Evolutionary conservation across 208 protist species (phyloP).

Genomic region (Polymyxa betae): DNA sequence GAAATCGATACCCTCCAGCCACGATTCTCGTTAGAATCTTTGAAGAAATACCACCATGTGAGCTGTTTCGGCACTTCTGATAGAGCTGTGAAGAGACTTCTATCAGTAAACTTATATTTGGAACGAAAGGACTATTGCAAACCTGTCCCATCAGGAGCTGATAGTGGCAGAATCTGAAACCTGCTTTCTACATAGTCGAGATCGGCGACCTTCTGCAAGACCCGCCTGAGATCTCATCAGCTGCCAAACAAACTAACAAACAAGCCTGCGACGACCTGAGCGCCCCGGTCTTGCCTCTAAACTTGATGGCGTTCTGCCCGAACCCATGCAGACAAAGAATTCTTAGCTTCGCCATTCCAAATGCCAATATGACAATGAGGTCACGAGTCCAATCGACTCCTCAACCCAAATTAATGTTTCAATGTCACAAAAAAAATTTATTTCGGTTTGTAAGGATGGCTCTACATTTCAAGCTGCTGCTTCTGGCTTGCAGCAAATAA

Average conservation of each 20-base stretch:
- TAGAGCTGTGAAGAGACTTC: neutral
- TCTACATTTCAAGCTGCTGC: neutral
- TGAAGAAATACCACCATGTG: neutral
- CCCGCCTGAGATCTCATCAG: neutral
- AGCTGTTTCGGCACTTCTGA: neutral
- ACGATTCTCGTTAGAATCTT: neutral
- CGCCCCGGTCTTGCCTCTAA: conserved; percentile 4
- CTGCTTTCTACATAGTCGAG: neutral
- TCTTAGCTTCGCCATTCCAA: neutral
- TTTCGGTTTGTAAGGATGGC: neutral
- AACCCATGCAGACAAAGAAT: conserved; percentile 45
- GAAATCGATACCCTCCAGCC: neutral
- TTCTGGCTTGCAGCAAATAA: too few relatives aligned
- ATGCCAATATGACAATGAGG: too few relatives aligned
- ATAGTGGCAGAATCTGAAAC: neutral
- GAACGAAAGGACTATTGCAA: neutral
- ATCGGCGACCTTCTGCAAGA: conserved; percentile 22
- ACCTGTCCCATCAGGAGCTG: neutral
- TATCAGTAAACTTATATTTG: neutral
- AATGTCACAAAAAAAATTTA: too few relatives aligned
- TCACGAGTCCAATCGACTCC: too few relatives aligned
- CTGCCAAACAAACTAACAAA: neutral
- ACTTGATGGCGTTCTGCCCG: conserved; percentile 1
- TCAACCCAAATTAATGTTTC: too few relatives aligned
- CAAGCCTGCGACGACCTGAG: neutral